phyloP scores from a whole-genome alignment of 2,329 filamentous ascomycete species.

The Colletotrichum coccodes region DNA sequence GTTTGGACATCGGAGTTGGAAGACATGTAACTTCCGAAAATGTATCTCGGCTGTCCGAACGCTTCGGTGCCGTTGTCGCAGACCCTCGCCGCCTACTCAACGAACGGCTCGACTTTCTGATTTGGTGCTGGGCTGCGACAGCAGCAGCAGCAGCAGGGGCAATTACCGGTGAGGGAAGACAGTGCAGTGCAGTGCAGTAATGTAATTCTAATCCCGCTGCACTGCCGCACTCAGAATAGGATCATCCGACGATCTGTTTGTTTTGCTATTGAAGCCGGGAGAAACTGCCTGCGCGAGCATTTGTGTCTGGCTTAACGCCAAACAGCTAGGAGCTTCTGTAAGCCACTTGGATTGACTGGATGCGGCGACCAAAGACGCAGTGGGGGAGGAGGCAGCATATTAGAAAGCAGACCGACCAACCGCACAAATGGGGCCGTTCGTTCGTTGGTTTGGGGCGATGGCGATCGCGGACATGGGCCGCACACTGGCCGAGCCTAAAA shows the following conservation, averaged over 20 bases:
- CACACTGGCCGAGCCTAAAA: conserved; percentile 5
- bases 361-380: not conserved
- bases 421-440: not conserved
- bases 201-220: not conserved
- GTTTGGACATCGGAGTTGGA: conserved; percentile 8
- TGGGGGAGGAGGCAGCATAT: not conserved
- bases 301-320: not conserved
- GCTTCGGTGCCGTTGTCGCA: not conserved
- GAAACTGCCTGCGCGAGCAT: not conserved
- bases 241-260: conserved; percentile 4
- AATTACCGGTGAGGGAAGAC: not conserved
- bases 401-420: not conserved
- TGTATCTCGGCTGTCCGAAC: conserved; percentile 25
- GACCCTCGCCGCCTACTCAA: not conserved
- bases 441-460: not conserved
- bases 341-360: not conserved
- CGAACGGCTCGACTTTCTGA: not conserved
- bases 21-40: conserved; percentile 9
- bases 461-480: not conserved
- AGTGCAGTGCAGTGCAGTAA: not conserved
- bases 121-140: not conserved
- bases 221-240: not conserved
- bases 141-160: not conserved
- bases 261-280: not conserved
- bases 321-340: not conserved